Evolutionary conservation across 1,284 basidiomycete species (phyloP).

Genomic region (Stereum hirsutum): DNA sequence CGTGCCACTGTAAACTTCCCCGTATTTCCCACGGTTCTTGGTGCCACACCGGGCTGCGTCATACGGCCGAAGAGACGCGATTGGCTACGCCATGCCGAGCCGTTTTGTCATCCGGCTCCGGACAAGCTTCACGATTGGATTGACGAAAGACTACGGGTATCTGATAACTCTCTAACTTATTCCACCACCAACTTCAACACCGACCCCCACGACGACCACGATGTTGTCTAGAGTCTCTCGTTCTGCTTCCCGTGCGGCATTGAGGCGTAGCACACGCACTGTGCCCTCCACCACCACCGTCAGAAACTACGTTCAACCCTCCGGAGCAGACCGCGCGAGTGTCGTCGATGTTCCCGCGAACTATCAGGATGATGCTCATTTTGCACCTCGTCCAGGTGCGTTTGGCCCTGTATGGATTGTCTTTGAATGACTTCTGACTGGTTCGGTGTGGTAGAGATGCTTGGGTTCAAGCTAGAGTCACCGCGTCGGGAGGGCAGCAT

Average conservation of each 20-base stretch:
- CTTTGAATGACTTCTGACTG: not conserved
- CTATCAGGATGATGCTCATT: constrained; percentile 62
- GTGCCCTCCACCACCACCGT: constrained; percentile 9
- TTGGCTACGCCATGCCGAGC: no score
- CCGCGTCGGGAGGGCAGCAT: constrained; percentile 55
- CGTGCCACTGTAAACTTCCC: no score
- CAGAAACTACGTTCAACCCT: constrained; percentile 63
- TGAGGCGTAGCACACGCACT: constrained; percentile 12
- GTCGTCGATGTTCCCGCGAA: constrained; percentile 69
- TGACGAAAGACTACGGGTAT: no score
- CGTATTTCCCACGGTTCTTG: no score
- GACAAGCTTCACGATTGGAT: no score
- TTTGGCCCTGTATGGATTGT: constrained; percentile 5
- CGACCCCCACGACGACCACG: constrained; percentile 17
- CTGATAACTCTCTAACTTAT: constrained; percentile 16
- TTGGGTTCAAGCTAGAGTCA: constrained; percentile 80
- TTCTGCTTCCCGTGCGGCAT: constrained; percentile 25
- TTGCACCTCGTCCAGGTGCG: constrained; percentile 64
- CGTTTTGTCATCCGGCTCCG: no score
- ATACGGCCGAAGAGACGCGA: no score
- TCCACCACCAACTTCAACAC: not conserved
- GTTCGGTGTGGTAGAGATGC: constrained; percentile 53
- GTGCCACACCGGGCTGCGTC: no score
- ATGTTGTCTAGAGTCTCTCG: constrained; percentile 51
- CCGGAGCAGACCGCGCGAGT: constrained; percentile 69